These are phyloP conservation scores for Wickerhamia fluorescens DNA, from an alignment of 805 yeast species.

Conservation along the genomic window DNA sequence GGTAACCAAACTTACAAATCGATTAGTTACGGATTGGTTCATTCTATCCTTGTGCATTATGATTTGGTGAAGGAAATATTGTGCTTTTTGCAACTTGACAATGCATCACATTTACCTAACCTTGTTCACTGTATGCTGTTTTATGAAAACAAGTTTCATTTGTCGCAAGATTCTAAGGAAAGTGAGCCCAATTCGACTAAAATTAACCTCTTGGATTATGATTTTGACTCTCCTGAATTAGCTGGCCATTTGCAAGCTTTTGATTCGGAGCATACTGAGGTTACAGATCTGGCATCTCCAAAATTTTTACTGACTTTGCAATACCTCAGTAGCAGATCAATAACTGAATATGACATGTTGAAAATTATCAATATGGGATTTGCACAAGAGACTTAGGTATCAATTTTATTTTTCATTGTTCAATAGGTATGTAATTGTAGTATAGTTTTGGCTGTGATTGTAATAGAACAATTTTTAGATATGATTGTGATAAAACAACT, in stretches of 20 bases:
- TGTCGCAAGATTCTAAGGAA: conserved; percentile 10
- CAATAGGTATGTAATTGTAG: no score
- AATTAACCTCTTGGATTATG: conserved; percentile 16
- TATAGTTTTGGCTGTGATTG: no score
- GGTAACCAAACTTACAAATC: conserved; percentile 17
- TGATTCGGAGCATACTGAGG: background rate
- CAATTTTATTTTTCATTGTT: no score
- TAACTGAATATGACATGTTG: no score
- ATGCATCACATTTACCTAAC: conserved; percentile 5
- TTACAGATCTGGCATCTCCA: no score
- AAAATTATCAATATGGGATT: no score
- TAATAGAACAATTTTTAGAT: no score
- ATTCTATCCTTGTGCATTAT: conserved; percentile 20
- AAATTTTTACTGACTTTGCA: no score
- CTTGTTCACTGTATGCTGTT: conserved; percentile 11
- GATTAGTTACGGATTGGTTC: conserved; percentile 24
- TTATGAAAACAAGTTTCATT: conserved; percentile 12
- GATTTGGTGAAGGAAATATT: conserved; percentile 12
- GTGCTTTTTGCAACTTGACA: conserved; percentile 7
- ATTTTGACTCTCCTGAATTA: conserved; percentile 19
- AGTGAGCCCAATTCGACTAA: conserved; percentile 6
- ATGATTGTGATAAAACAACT: no score
- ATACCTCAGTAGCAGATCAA: no score
- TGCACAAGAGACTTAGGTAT: no score
- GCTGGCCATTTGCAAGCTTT: conserved; percentile 1